Conservation (phyloP, 2,329 filamentous ascomycete species). For the Cytospora piceae region DNA sequence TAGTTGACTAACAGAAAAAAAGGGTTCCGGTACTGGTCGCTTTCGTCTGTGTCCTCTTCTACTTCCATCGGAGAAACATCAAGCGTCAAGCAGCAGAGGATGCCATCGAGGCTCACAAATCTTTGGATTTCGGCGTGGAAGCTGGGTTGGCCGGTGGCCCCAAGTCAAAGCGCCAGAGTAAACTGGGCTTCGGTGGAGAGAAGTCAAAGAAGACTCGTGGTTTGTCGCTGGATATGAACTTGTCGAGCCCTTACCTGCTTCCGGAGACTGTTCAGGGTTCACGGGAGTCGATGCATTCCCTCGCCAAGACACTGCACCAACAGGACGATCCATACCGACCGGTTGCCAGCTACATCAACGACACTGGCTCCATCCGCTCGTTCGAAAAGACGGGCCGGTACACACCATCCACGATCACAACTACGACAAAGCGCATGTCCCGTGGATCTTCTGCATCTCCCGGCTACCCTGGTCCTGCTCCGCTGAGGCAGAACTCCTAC, state of each 20-base stretch:
- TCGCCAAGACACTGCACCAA: constrained; percentile 74
- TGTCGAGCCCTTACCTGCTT: constrained; percentile 89
- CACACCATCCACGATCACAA: constrained; percentile 24
- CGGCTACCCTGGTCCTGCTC: constrained; percentile 40
- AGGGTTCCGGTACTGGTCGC: constrained; percentile 70
- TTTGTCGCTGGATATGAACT: constrained; percentile 73
- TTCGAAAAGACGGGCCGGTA: constrained; percentile 47
- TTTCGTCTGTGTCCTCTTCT: constrained; percentile 65
- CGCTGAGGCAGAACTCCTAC: constrained; percentile 51
- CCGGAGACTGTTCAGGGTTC: constrained; percentile 80
- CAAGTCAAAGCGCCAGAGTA: constrained; percentile 51
- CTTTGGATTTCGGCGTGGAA: constrained; percentile 80
- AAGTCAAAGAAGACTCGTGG: constrained; percentile 56
- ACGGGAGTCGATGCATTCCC: constrained; percentile 81
- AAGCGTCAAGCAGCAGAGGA: constrained; percentile 77
- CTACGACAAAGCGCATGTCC: constrained; percentile 29
- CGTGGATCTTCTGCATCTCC: constrained; percentile 27
- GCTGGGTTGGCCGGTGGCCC: constrained; percentile 32
- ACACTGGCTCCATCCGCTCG: constrained; percentile 60
- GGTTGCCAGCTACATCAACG: constrained; percentile 59
- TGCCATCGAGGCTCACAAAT: constrained; percentile 82
- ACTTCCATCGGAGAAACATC: constrained; percentile 78
- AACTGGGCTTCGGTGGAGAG: constrained; percentile 60
- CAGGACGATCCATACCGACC: constrained; percentile 85
- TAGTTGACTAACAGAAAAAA: constrained; percentile 32